Evolutionary conservation across 306 rosid genomes (phyloP), one percentile per base, ranked within the genome.

Genomic region (Macrotyloma uniflorum): DNA sequence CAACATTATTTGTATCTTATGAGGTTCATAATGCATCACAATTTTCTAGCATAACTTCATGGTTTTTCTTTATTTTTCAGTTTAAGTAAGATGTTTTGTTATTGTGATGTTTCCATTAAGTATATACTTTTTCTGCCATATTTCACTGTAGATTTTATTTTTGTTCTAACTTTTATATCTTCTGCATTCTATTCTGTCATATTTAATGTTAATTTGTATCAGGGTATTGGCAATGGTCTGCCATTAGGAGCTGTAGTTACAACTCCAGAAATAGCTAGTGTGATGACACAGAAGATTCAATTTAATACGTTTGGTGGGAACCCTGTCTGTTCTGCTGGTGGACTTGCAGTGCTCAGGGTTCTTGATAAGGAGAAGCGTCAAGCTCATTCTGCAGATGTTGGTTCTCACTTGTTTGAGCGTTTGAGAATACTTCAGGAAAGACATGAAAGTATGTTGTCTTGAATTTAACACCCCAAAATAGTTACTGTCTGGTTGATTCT

Each of bases 171-270:
- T 71, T 59, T 35, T 22, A 57, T 55, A 30, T 68, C 77, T 32
- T 66, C 45, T 74, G 32, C 64, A 11, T 6, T 11, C 75, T 54
- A 58, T 55, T 79, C 47, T 67, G 74, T 43, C 58, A 36, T 32
- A 67, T 84, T 65, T 80, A 26, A 3, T 63, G 28, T 55, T 74
- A 66, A 77, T 50, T 77, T 65, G 62, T 74, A 71, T 76, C 88
- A 94, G 97, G 97, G 98, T 45, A 94, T 94, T 76, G 97, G 97
- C 79, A 94, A 94, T 4, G 98, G 98, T 58, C 79, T 94, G 82
- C 96, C 98, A 55, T 55, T 94, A 81, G 98, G 97, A 82, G 97
- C 97, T 13, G 94, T 94, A 47, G 95, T 94, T 78, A 94, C 97
- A 30, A 94, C 98, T 6, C 97, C 93, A 9, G 95, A 90, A 85